Evolutionary conservation across 2,329 filamentous ascomycete genomes (phyloP).

Genomic region (Phaeosphaeriaceae sp.): DNA sequence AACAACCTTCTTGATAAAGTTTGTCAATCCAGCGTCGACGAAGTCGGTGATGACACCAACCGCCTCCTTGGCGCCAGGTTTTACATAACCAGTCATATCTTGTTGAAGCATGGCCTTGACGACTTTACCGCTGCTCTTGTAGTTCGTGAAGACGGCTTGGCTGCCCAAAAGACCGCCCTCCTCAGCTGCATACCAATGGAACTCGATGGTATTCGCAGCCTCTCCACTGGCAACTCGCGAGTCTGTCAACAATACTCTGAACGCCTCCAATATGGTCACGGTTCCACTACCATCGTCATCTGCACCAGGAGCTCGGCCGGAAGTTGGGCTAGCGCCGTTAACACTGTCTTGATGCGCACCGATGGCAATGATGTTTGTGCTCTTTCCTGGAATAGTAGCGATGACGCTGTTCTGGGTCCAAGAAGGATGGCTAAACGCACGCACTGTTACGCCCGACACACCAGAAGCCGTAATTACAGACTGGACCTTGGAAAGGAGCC

Average conservation of each 20-base stretch:
- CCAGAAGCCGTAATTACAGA: conserved; percentile 72
- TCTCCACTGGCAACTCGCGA: conserved; percentile 71
- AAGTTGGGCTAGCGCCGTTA: conserved; percentile 82
- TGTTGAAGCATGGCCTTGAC: conserved; percentile 97
- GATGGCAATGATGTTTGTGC: conserved; percentile 81
- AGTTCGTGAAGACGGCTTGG: conserved; percentile 83
- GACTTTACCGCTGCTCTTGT: conserved; percentile 73
- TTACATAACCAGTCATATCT: conserved; percentile 85
- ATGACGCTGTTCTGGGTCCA: conserved; percentile 92
- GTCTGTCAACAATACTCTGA: conserved; percentile 77
- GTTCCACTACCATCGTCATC: conserved; percentile 92
- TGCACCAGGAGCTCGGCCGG: conserved; percentile 83
- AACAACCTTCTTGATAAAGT: conserved; percentile 87
- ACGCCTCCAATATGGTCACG: conserved; percentile 86
- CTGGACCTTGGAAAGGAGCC: conserved; percentile 78
- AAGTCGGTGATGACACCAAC: conserved; percentile 92
- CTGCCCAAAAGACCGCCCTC: conserved; percentile 85
- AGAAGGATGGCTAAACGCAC: conserved; percentile 71
- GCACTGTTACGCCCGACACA: conserved; percentile 71
- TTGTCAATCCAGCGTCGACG: conserved; percentile 78
- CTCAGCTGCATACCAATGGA: conserved; percentile 94
- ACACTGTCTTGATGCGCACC: conserved; percentile 94
- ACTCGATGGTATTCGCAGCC: conserved; percentile 85
- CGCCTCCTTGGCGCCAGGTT: conserved; percentile 78
- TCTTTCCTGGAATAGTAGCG: conserved; percentile 83